These are phyloP conservation scores for Protomyces inouyei DNA, from an alignment of 1,139 yeast species.

Conservation along the genomic window DNA sequence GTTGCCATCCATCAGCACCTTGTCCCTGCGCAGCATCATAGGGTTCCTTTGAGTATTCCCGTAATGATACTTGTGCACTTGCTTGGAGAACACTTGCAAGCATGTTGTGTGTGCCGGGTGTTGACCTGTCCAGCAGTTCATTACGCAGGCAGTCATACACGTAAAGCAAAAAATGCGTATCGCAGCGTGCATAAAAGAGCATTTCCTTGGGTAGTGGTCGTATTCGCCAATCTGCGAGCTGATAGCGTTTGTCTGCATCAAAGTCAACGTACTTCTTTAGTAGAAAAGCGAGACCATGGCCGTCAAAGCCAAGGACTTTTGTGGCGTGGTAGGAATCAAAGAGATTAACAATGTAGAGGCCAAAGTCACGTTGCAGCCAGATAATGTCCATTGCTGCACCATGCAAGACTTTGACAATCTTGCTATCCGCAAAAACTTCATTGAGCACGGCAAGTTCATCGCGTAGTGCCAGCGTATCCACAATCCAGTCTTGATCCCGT, in stretches of 20 bases:
- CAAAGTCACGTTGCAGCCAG: constrained; percentile 95
- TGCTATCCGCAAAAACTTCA: constrained; percentile 71
- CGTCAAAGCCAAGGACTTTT: constrained; percentile 67
- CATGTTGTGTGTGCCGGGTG: constrained; percentile 40
- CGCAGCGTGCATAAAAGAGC: constrained; percentile 87
- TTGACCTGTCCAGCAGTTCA: constrained; percentile 46
- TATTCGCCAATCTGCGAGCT: constrained; percentile 93
- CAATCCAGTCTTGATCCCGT: constrained; percentile 72
- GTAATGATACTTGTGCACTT: constrained; percentile 73
- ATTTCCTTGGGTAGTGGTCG: constrained; percentile 77
- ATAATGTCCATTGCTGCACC: constrained; percentile 97
- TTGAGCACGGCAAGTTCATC: constrained; percentile 67
- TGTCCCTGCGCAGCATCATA: constrained; percentile 33
- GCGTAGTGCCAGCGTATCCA: constrained; percentile 70
- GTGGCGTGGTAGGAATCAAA: constrained; percentile 95
- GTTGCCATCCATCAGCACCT: constrained; percentile 36
- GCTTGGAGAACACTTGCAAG: constrained; percentile 63
- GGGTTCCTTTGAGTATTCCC: constrained; percentile 58
- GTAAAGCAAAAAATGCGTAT: constrained; percentile 82
- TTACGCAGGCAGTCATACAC: constrained; percentile 73
- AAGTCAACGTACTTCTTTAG: constrained; percentile 76
- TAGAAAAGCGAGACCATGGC: constrained; percentile 76
- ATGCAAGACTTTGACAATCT: constrained; percentile 79
- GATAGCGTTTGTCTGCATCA: constrained; percentile 89
- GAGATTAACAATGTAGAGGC: constrained; percentile 78